Conservation (phyloP, 192 early-diverging fungal species). For the Pilaira anomala region DNA sequence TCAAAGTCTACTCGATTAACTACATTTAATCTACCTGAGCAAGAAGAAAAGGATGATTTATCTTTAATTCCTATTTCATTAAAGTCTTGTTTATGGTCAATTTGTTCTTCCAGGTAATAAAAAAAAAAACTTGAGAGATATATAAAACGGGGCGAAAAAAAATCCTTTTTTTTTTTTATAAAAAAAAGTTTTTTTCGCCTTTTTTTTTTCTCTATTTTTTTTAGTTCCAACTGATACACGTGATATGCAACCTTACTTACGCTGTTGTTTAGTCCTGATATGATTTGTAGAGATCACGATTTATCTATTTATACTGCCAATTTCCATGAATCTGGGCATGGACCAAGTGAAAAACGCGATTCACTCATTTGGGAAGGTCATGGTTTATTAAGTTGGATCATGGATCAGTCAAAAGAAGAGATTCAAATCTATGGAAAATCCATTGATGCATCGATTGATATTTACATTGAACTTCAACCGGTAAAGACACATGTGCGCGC, state of each 20-base stretch:
- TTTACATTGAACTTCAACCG: slow-evolving; percentile 30
- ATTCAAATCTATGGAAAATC: slow-evolving; percentile 18
- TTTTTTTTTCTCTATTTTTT: neutral
- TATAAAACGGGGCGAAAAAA: no score
- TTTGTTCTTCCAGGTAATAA: slow-evolving; percentile 38
- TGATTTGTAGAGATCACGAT: slow-evolving; percentile 36
- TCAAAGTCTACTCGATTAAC: slow-evolving; percentile 28
- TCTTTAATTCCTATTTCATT: slow-evolving; percentile 21
- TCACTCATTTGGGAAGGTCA: slow-evolving; percentile 36
- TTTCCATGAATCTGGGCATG: slow-evolving; percentile 23
- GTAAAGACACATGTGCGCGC: slow-evolving; percentile 22
- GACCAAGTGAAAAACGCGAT: neutral
- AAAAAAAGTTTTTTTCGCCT: no score
- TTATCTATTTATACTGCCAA: slow-evolving; percentile 36
- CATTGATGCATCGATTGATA: slow-evolving; percentile 2
- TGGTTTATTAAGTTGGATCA: slow-evolving; percentile 36
- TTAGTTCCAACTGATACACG: slow-evolving; percentile 9
- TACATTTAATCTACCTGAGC: slow-evolving; percentile 19
- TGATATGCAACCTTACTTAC: slow-evolving; percentile 15
- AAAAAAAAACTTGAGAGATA: neutral
- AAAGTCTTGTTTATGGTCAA: slow-evolving; percentile 29
- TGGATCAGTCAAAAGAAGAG: slow-evolving; percentile 18
- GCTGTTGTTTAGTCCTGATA: slow-evolving; percentile 31
- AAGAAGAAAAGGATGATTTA: neutral
- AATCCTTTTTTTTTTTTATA: no score